Base-by-base conservation (phyloP, 768 basidiomycete species). In the Lactarius sp. region DNA sequence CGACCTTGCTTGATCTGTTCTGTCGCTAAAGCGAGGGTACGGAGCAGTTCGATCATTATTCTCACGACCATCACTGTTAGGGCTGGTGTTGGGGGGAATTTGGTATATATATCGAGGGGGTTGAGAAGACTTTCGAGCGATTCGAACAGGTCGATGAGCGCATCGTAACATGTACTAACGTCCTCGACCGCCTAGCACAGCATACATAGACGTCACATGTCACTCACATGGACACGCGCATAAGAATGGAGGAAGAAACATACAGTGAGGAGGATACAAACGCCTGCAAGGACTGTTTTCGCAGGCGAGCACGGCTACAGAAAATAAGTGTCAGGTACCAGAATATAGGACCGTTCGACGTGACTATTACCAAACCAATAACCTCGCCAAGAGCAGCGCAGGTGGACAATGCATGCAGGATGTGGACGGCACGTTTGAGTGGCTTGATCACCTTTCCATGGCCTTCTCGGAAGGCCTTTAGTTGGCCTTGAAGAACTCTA, bases 61-160 rank as follows among this genome's bases (percentile, higher is more conserved):
- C 54, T 46, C 13, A 53, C 60, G 14, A 53, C 34, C 5, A 54
- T 49, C 18, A 22, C 46, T 4, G 42, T 34, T 44, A 61, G 34
- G 1, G 16, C 34, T 4, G 42, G 6, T 1, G 52, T 61, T 2
- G 34, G 36, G 1, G 60, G 52, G 12, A 53, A 3, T 6, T 47
- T 34, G 13, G 34, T 42, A 31, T 61, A 61, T 14, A 61, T 49
- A 9, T 47, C 33, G 20, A 60, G 52, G 44, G 42, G 60, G 14
- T 22, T 39, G 9, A 60, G 52, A 34, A 27, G 2, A 27, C 27
- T 27, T 27, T 27, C 27, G 27, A 27, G 27, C 27, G 27, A 27
- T 27, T 27, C 27, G 27, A 27, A 27, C 27, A 27, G 27, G 27
- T 27, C 27, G 27, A 27, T 2, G 27, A 27, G 27, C 27, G 27